phyloP scores from a whole-genome alignment of 352 stramenopile genomes.

The Globisporangium middletonii region DNA sequence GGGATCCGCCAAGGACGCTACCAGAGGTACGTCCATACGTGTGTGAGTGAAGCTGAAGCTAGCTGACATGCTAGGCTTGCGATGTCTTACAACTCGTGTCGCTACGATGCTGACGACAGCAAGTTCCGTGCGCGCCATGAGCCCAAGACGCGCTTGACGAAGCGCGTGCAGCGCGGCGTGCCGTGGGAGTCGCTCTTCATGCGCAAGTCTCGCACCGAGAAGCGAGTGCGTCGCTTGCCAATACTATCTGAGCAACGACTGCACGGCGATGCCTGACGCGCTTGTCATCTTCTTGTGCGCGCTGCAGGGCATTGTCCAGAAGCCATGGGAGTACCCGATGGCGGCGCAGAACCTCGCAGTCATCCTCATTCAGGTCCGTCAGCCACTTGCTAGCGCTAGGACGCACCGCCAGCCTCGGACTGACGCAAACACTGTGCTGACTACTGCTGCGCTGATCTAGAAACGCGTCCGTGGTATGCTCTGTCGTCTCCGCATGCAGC shows the following conservation, averaged over 20 bases:
- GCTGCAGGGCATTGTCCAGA: slow-evolving; percentile 52
- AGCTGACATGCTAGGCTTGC: too few relatives aligned
- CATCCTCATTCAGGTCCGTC: slow-evolving; percentile 61
- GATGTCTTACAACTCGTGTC: background rate
- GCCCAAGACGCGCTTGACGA: slow-evolving; percentile 34
- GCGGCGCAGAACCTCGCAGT: slow-evolving; percentile 72
- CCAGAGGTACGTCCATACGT: slow-evolving; percentile 28
- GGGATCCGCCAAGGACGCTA: slow-evolving; percentile 35
- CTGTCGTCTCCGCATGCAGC: slow-evolving; percentile 21
- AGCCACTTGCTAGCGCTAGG: background rate
- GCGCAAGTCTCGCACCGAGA: slow-evolving; percentile 62
- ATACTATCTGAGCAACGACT: too few relatives aligned
- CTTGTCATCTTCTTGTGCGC: background rate
- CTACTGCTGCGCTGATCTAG: slow-evolving; percentile 7
- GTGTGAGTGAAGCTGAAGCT: background rate
- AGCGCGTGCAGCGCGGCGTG: slow-evolving; percentile 19
- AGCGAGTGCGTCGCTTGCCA: slow-evolving; percentile 28
- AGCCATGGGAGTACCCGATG: slow-evolving; percentile 79
- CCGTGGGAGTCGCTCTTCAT: slow-evolving; percentile 79
- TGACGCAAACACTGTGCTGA: too few relatives aligned
- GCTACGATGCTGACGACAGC: slow-evolving; percentile 15
- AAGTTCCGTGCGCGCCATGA: slow-evolving; percentile 47
- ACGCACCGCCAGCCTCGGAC: background rate
- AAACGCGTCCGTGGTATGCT: slow-evolving; percentile 65
- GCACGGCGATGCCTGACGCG: background rate